A percentile compares a stretch with the other conserved stretches of the same genome.
phyloP scores from a whole-genome alignment of 805 yeast genomes.

The Candida railenensis region DNA sequence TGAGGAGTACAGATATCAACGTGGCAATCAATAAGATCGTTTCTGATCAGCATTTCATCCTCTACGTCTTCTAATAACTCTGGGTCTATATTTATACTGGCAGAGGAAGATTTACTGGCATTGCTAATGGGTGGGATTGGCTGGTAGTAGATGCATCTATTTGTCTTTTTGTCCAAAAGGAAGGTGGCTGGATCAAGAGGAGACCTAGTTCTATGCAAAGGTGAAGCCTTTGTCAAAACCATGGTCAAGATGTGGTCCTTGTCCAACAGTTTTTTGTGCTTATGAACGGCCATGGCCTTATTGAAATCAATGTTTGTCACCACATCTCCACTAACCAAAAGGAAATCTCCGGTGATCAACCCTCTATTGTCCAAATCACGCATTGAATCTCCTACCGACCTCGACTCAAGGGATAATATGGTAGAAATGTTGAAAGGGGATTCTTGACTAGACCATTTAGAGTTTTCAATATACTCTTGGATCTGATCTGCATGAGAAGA shows the following conservation, averaged over 20 bases:
- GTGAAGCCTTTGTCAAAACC: constrained; percentile 84
- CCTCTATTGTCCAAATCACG: constrained; percentile 92
- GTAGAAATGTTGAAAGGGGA: constrained; percentile 83
- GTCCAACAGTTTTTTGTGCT: constrained; percentile 67
- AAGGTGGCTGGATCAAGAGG: constrained; percentile 81
- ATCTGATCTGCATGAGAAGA: constrained; percentile 88
- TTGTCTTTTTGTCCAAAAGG: constrained; percentile 68
- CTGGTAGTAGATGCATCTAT: constrained; percentile 82
- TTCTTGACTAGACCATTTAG: constrained; percentile 66
- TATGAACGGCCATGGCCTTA: constrained; percentile 71
- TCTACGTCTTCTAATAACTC: constrained; percentile 77
- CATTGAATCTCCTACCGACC: constrained; percentile 97
- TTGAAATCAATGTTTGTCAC: constrained; percentile 87
- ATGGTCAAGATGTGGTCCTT: constrained; percentile 92
- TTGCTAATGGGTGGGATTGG: constrained; percentile 55
- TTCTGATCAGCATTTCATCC: constrained; percentile 73
- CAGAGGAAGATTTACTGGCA: constrained; percentile 1
- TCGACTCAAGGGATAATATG: constrained; percentile 78
- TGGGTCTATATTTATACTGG: constrained; percentile 65
- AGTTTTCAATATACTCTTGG: constrained; percentile 71
- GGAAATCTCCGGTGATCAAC: constrained; percentile 83
- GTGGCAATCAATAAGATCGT: constrained; percentile 94
- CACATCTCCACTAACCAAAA: constrained; percentile 90
- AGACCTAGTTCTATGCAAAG: constrained; percentile 81
- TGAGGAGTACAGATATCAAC: constrained; percentile 94